Evolutionary conservation across 345 rosid genomes (phyloP).

Genomic region (Hypericum perforatum): DNA sequence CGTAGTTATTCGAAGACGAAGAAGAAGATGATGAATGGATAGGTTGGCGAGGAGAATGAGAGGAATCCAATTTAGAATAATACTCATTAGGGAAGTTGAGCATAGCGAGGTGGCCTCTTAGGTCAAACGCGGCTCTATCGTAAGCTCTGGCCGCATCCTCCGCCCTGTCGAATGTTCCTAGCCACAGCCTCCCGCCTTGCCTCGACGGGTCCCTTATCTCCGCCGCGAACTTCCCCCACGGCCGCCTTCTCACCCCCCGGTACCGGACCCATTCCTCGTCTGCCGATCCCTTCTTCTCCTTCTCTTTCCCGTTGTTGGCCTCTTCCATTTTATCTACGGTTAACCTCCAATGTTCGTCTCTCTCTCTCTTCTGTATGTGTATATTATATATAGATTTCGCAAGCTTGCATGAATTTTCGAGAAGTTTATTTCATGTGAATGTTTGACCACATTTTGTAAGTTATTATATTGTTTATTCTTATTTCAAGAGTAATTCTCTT

Average conservation of each 20-base stretch:
- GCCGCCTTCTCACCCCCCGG: background rate
- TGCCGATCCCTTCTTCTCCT: background rate
- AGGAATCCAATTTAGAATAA: background rate
- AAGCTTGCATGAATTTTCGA: no score
- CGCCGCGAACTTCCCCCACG: slow-evolving; percentile 6
- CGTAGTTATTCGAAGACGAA: background rate
- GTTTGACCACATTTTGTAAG: no score
- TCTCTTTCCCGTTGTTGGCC: background rate
- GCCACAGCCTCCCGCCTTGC: slow-evolving; percentile 4
- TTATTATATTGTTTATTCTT: no score
- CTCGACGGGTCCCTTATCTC: slow-evolving; percentile 5
- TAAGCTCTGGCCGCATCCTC: slow-evolving; percentile 4
- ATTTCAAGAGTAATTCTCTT: no score
- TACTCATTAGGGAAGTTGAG: slow-evolving; percentile 4
- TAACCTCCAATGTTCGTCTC: no score
- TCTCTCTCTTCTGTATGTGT: no score
- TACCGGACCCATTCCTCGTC: background rate
- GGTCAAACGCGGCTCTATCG: background rate
- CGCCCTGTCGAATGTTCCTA: slow-evolving; percentile 1
- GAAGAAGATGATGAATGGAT: background rate
- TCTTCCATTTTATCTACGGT: background rate
- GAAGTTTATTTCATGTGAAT: no score
- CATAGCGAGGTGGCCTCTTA: slow-evolving; percentile 1
- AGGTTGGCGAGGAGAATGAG: background rate
- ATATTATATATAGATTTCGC: no score